Evolutionary conservation across 495 filamentous ascomycete species (phyloP), one percentile per base, ranked within the genome.

Genomic region (Penicillium chermesinum): DNA sequence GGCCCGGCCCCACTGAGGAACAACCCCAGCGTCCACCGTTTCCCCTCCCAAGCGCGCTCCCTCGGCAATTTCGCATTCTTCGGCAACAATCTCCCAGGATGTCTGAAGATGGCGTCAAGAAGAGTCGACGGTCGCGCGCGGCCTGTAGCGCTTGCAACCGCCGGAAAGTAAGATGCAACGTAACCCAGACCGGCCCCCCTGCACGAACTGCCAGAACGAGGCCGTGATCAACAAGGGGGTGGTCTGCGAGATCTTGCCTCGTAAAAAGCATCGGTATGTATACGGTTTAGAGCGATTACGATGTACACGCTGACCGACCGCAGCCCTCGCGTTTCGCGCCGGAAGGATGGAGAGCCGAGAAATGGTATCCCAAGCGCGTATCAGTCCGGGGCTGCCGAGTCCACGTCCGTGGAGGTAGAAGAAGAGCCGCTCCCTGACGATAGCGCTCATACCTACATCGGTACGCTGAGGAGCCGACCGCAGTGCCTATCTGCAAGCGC

Each of bases 221-320:
- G 7, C 42, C 10, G 25, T 30, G 10, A 30, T 30, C 10, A 30
- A 4, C 25, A 10, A 30, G 10, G 25, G 25, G 6, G 30, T 17
- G 20, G 17, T 44, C 7, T 44, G 42, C 14, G 42, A 44, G 30
- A 35, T 44, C n/a, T 17, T 44, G 10, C 42, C 42, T 15, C 42
- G 42, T 9, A 44, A 44, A 21, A 44, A 44, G 42, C 42, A 44
- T 18, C 22, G 25, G 41, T 44, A 30, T 18, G 41, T 44, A n/a
- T n/a, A n/a, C n/a, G n/a, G n/a, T n/a, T n/a, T n/a, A 30, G 41
- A 42, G n/a, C 27, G 8, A 7, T 21, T 14, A 14, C 5, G 27
- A 1, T 17, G 1, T 21, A 2, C 7, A 15, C 5, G 22, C 3
- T 12, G 22, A 2, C 16, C 14, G 13, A 6, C 17, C n/a, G 3